Conservation (phyloP, 371 early-diverging fungal species). For the Zychaea mexicana region DNA sequence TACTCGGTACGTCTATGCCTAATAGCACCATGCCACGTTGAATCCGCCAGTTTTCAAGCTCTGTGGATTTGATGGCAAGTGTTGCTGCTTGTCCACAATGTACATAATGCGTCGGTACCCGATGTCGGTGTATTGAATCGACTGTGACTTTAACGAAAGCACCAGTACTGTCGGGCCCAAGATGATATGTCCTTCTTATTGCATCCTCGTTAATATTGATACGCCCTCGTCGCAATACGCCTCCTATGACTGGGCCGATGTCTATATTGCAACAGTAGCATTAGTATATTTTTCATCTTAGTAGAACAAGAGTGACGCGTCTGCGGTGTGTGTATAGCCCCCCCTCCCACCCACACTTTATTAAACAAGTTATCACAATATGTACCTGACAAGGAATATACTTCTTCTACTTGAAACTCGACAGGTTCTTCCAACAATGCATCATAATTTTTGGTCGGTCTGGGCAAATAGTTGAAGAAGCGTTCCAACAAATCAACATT, state of each 20-base stretch:
- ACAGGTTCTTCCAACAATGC: conserved; percentile 56
- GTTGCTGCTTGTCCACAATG: conserved; percentile 86
- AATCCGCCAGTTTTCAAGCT: conserved; percentile 43
- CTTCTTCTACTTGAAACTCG: conserved; percentile 87
- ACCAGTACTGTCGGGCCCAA: conserved; percentile 61
- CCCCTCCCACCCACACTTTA: too few relatives aligned
- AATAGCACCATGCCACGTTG: conserved; percentile 90
- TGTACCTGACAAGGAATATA: conserved; percentile 80
- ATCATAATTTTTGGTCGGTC: conserved; percentile 40
- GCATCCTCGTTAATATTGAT: conserved; percentile 31
- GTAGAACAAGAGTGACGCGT: background rate
- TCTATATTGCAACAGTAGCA: conserved; percentile 28
- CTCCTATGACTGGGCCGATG: conserved; percentile 58
- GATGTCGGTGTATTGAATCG: conserved; percentile 88
- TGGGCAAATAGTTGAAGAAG: conserved; percentile 75
- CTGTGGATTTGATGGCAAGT: conserved; percentile 66
- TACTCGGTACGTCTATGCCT: conserved; percentile 44
- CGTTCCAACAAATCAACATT: conserved; percentile 75
- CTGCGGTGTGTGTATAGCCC: background rate
- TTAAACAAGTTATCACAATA: background rate
- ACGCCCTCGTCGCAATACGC: conserved; percentile 53
- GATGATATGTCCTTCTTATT: conserved; percentile 29
- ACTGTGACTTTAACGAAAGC: conserved; percentile 56
- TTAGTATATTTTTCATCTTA: conserved; percentile 50
- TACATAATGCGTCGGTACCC: conserved; percentile 71